Evolutionary conservation across 164 flowering plant species (phyloP).

Genomic region (Protea cynaroides): DNA sequence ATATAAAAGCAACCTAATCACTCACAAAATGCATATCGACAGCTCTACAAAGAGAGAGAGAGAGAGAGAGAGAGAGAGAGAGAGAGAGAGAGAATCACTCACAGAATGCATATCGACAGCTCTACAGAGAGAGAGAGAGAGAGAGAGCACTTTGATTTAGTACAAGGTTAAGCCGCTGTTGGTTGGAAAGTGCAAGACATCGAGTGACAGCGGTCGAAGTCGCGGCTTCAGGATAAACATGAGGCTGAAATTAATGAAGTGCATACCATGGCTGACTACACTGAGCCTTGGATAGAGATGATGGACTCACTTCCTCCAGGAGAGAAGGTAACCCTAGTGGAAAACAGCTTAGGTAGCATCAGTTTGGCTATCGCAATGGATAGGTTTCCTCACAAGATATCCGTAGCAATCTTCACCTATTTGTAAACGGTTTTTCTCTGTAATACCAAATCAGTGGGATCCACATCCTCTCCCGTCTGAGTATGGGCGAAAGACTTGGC

Average conservation of each 20-base stretch:
- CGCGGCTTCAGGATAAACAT: conserved; percentile 27
- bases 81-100: neutral
- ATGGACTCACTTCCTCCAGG: conserved; percentile 23
- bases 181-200: conserved; percentile 30
- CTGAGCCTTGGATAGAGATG: conserved; percentile 31
- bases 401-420: conserved; percentile 22
- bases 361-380: conserved; percentile 28
- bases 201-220: conserved; percentile 40
- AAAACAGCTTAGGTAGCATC: conserved; percentile 29
- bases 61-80: too few relatives aligned
- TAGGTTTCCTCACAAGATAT: conserved; percentile 18
- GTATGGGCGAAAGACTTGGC: too few relatives aligned
- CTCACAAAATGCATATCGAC: too few relatives aligned
- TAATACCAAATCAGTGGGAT: too few relatives aligned
- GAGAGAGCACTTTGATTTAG: conserved; percentile 42
- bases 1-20: too few relatives aligned
- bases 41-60: too few relatives aligned
- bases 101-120: too few relatives aligned
- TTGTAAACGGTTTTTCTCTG: too few relatives aligned
- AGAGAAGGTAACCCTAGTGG: conserved; percentile 33
- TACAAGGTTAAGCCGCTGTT: conserved; percentile 43
- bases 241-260: conserved; percentile 16
- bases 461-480: too few relatives aligned
- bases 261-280: conserved; percentile 20
- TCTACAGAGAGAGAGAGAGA: neutral